Evolutionary conservation across 2,329 filamentous ascomycete species (phyloP).

Genomic region (Botryotinia calthae): DNA sequence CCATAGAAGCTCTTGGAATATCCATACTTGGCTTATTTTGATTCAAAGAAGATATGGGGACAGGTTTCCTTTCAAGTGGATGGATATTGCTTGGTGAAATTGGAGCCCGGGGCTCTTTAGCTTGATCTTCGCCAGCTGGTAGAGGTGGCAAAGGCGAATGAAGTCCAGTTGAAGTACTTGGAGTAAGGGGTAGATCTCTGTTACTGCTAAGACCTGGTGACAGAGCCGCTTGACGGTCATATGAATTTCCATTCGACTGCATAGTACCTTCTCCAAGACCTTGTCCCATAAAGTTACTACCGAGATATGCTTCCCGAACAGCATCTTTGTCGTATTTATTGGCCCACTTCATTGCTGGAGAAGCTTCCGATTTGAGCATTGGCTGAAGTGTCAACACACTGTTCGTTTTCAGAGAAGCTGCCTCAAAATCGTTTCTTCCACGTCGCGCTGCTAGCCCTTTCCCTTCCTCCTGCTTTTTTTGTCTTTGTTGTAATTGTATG

Average conservation of each 20-base stretch:
- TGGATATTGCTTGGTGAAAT: slow-evolving; percentile 25
- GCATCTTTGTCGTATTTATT: slow-evolving; percentile 90
- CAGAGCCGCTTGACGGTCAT: slow-evolving; percentile 31
- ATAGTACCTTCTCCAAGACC: slow-evolving; percentile 53
- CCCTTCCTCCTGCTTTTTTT: slow-evolving; percentile 68
- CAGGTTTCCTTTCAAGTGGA: slow-evolving; percentile 27
- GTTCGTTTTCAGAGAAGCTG: slow-evolving; percentile 70
- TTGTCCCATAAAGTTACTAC: slow-evolving; percentile 68
- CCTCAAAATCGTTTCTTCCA: slow-evolving; percentile 55
- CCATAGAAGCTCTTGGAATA: slow-evolving; percentile 29
- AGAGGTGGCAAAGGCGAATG: slow-evolving; percentile 24
- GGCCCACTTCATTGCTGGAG: slow-evolving; percentile 94
- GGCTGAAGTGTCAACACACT: slow-evolving; percentile 88
- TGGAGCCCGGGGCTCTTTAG: slow-evolving; percentile 41
- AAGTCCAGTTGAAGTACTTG: slow-evolving; percentile 38
- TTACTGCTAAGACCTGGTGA: slow-evolving; percentile 23
- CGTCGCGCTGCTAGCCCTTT: slow-evolving; percentile 44
- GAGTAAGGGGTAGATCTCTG: slow-evolving; percentile 40
- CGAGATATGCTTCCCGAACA: slow-evolving; percentile 81
- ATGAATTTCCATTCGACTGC: slow-evolving; percentile 41
- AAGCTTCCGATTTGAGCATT: slow-evolving; percentile 79
- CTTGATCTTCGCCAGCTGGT: slow-evolving; percentile 26
- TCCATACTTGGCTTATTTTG: slow-evolving; percentile 29
- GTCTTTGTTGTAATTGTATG: slow-evolving; percentile 71
- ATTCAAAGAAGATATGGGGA: slow-evolving; percentile 22